Conservation (phyloP, 257 asterid species). For the Anisodus acutangulus region DNA sequence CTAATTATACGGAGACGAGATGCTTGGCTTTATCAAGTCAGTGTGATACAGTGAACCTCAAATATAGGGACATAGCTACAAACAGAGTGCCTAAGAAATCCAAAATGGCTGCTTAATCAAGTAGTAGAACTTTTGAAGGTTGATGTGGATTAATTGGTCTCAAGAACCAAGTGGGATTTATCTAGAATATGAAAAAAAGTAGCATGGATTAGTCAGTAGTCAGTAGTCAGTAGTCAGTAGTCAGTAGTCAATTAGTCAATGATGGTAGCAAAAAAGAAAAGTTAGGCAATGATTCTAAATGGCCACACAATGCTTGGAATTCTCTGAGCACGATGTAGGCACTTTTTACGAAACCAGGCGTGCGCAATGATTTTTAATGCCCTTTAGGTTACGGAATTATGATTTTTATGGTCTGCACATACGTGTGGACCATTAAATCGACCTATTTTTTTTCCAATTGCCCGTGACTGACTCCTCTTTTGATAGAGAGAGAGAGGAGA, state of each 20-base stretch:
- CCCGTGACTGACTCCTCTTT: conserved; percentile 12
- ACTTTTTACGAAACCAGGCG: conserved; percentile 50
- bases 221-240: background rate
- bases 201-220: background rate
- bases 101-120: conserved; percentile 29
- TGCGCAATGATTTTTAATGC: conserved; percentile 51
- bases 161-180: conserved; percentile 4
- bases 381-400: conserved; percentile 12
- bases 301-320: conserved; percentile 31
- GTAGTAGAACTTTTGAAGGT: background rate
- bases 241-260: conserved; percentile 32
- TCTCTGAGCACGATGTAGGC: conserved; percentile 47
- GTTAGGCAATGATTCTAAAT: conserved; percentile 31
- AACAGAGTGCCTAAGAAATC: conserved; percentile 8
- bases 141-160: background rate
- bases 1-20: background rate
- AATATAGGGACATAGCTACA: conserved; percentile 16
- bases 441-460: background rate
- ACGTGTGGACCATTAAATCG: conserved; percentile 24
- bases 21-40: conserved; percentile 3
- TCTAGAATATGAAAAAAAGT: background rate
- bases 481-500: conserved; percentile 26
- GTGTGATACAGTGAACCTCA: background rate
- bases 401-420: conserved; percentile 7
- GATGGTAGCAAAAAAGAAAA: background rate